A percentile compares a stretch with the other conserved stretches of the same genome.
Evolutionary conservation across 352 stramenopile species (phyloP).

Genomic region (Peronospora tabacina): DNA sequence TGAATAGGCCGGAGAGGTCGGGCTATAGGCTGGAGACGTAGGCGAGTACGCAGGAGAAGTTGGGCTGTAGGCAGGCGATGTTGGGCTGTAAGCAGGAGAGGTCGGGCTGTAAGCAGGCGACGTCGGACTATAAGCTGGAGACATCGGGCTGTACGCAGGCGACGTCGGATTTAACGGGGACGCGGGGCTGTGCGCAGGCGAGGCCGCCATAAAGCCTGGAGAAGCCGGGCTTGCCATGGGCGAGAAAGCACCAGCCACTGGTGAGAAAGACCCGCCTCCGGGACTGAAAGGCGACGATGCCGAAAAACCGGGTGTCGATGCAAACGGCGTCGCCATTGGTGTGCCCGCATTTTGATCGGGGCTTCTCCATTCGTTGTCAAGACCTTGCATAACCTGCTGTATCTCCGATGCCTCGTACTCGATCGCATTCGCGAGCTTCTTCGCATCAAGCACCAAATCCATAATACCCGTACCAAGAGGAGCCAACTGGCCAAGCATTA

Average conservation of each 20-base stretch:
- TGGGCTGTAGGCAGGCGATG: too few species aligned
- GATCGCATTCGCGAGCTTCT: constrained; percentile 96
- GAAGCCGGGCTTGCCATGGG: constrained; percentile 76
- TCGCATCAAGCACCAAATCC: constrained; percentile 96
- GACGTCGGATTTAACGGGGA: constrained; percentile 68
- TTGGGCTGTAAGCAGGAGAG: constrained; percentile 75
- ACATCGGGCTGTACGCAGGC: constrained; percentile 85
- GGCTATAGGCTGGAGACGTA: constrained; percentile 40
- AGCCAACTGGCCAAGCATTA: constrained; percentile 97
- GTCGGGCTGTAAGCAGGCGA: constrained; percentile 75
- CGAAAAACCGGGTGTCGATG: constrained; percentile 79
- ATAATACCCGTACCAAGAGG: constrained; percentile 95
- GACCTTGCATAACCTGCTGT: constrained; percentile 83
- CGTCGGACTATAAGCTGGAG: constrained; percentile 81
- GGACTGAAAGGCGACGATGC: constrained; percentile 86
- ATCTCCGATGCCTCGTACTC: constrained; percentile 93
- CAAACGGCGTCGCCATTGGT: constrained; percentile 81
- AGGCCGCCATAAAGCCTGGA: constrained; percentile 66
- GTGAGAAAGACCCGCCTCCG: constrained; percentile 83
- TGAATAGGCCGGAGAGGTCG: constrained; percentile 56
- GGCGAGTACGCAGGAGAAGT: constrained; percentile 27
- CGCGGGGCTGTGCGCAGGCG: constrained; percentile 63
- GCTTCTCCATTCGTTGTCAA: constrained; percentile 89
- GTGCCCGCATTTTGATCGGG: constrained; percentile 67
- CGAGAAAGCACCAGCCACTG: constrained; percentile 77